These are phyloP conservation scores for Aspergillus sp. DNA, from an alignment of 2,329 filamentous ascomycete genomes.

Conservation along the genomic window DNA sequence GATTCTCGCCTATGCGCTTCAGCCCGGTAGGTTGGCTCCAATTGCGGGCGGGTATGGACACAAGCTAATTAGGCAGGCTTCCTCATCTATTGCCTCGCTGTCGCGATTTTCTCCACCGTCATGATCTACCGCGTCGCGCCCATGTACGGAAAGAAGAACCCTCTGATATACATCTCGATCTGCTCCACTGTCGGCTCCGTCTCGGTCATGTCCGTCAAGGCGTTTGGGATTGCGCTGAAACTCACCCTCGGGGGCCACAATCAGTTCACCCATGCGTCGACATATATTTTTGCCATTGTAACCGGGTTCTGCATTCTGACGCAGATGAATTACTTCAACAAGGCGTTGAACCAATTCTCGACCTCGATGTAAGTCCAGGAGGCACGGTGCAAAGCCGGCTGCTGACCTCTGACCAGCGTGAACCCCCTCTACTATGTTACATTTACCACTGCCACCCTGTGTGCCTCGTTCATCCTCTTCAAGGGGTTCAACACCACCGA, in stretches of 20 bases:
- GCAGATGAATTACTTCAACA: constrained; percentile 99
- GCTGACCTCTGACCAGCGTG: constrained; percentile 55
- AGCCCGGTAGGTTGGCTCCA: constrained; percentile 58
- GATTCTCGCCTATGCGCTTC: constrained; percentile 81
- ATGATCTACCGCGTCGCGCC: constrained; percentile 97
- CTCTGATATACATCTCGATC: constrained; percentile 91
- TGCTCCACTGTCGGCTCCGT: constrained; percentile 95
- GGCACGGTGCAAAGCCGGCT: constrained; percentile 2
- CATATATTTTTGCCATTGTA: constrained; percentile 94
- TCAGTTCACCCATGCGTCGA: constrained; percentile 89
- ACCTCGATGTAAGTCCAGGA: constrained; percentile 76
- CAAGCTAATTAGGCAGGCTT: constrained; percentile 55
- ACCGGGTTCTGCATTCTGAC: constrained; percentile 89
- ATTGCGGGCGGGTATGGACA: constrained; percentile 2
- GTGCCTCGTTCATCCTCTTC: constrained; percentile 93
- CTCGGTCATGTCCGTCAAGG: constrained; percentile 98
- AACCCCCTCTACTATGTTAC: constrained; percentile 97
- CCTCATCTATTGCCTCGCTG: constrained; percentile 70
- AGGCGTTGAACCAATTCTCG: constrained; percentile 90
- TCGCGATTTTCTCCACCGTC: constrained; percentile 72
- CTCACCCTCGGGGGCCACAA: constrained; percentile 88
- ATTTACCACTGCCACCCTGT: constrained; percentile 88
- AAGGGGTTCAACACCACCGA: constrained; percentile 92
- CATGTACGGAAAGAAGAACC: constrained; percentile 85
- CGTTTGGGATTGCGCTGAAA: constrained; percentile 94